A percentile compares a stretch with the other conserved stretches of the same genome.
Conservation (phyloP, 148 eudicot genomes). For the Euryodendron excelsum region DNA sequence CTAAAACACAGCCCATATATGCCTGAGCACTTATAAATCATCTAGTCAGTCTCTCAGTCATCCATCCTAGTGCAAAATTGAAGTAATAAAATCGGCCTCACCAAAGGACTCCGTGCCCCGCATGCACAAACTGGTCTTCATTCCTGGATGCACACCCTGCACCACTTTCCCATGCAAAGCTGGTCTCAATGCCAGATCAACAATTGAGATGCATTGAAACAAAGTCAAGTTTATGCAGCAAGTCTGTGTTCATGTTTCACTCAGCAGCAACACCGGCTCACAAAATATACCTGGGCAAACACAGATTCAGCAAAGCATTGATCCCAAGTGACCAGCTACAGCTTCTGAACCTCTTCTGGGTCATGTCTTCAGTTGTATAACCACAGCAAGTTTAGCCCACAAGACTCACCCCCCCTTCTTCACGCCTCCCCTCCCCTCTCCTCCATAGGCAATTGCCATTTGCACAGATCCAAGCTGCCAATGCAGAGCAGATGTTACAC, state of each 20-base stretch:
- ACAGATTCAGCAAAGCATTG: background rate
- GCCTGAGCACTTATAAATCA: background rate
- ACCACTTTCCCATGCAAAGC: background rate
- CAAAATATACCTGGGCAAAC: background rate
- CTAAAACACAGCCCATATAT: slow-evolving; percentile 24
- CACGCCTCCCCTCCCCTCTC: too few species aligned
- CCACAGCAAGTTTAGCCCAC: background rate
- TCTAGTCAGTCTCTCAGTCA: too few species aligned
- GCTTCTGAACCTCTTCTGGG: background rate
- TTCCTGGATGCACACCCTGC: background rate
- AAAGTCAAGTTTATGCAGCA: too few species aligned
- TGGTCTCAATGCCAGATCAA: background rate
- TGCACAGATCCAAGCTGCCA: background rate
- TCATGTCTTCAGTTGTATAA: background rate
- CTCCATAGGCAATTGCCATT: too few species aligned
- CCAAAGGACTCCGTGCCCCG: background rate
- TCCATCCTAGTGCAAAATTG: background rate
- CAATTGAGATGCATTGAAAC: too few species aligned
- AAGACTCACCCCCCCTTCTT: background rate
- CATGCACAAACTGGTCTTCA: background rate
- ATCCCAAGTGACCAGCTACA: background rate
- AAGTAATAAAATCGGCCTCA: too few species aligned
- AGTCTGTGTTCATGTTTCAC: background rate
- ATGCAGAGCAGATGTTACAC: background rate
- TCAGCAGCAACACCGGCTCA: background rate